Evolutionary conservation across 768 basidiomycete genomes (phyloP).

Genomic region (Pisolithus tinctorius): DNA sequence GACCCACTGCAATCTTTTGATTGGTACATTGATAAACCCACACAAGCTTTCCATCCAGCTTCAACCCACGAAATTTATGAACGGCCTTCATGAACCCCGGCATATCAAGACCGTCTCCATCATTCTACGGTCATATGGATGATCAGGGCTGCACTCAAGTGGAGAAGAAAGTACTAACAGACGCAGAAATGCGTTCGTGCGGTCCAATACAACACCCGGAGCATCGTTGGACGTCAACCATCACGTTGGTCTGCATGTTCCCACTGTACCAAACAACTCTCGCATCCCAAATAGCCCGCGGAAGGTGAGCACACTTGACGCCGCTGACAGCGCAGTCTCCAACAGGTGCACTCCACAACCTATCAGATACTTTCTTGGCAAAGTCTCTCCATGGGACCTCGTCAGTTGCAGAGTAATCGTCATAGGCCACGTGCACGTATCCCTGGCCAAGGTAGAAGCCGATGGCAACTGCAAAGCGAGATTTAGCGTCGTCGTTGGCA

Average conservation of each 20-base stretch:
- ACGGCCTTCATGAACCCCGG: background rate
- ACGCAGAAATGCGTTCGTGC: background rate
- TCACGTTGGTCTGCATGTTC: too few species aligned
- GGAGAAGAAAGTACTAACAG: background rate
- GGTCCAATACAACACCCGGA: background rate
- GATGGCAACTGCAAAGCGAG: background rate
- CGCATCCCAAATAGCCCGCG: too few species aligned
- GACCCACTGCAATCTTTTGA: background rate
- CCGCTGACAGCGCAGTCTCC: too few species aligned
- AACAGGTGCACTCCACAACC: too few species aligned
- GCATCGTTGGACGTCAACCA: too few species aligned
- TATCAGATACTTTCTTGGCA: background rate
- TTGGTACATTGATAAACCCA: background rate
- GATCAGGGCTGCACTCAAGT: background rate
- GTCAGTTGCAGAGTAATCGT: background rate
- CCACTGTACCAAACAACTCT: too few species aligned
- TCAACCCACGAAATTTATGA: background rate
- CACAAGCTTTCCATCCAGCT: background rate
- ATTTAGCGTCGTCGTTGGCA: background rate
- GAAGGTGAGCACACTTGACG: too few species aligned
- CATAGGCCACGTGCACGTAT: background rate
- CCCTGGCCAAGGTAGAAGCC: background rate
- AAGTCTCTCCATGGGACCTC: background rate
- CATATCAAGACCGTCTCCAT: background rate
- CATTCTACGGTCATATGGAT: background rate